Conservation (phyloP, 192 early-diverging fungal species). For the Spizellomyces sp. region DNA sequence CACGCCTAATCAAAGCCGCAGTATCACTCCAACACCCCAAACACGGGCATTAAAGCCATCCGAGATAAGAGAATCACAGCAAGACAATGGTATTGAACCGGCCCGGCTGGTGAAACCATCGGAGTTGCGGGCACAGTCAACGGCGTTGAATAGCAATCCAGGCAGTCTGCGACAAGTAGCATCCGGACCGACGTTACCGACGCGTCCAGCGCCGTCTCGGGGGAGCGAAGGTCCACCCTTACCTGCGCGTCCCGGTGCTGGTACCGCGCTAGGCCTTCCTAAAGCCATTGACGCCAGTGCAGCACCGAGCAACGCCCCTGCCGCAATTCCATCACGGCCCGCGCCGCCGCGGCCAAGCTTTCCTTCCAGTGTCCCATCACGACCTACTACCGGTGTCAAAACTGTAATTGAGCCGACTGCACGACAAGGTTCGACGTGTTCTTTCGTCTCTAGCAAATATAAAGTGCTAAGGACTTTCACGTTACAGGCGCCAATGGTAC, state of each 20-base stretch:
- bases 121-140: background rate
- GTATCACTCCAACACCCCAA: background rate
- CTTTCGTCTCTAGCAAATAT: background rate
- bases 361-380: background rate
- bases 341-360: background rate
- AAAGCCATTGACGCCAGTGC: background rate
- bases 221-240: constrained; percentile 2
- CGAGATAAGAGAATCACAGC: background rate
- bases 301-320: background rate
- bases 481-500: background rate
- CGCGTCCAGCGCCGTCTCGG: too few species aligned
- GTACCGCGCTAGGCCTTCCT: background rate
- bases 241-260: constrained; percentile 17
- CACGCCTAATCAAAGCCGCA: background rate
- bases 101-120: background rate
- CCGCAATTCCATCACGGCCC: background rate
- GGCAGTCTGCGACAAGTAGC: too few species aligned
- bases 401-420: background rate
- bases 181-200: too few species aligned
- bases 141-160: too few species aligned
- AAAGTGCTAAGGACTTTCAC: background rate
- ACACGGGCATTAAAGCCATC: background rate
- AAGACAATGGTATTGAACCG: background rate
- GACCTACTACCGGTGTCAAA: background rate
- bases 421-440: background rate